Evolutionary conservation across 257 asterid genomes (phyloP).

Genomic region (Solanum rostratum): DNA sequence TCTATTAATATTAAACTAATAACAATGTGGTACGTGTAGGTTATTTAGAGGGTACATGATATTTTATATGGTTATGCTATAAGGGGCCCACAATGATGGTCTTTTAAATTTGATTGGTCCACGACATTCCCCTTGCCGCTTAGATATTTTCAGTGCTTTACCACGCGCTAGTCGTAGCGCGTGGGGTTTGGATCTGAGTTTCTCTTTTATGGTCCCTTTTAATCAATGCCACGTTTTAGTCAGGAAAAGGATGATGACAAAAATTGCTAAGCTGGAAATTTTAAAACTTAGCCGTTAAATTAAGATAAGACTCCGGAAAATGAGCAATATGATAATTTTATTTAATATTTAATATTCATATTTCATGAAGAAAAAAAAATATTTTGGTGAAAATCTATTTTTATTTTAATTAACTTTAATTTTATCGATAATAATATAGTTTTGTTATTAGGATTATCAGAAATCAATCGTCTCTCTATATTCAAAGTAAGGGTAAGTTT

Average conservation of each 20-base stretch:
- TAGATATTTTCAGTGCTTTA: conserved; percentile 4
- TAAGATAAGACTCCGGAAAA: not conserved
- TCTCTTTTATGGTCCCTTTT: not conserved
- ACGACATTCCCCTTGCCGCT: not conserved
- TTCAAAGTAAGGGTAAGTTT: too few species aligned
- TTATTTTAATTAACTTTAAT: too few species aligned
- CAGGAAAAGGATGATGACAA: not conserved
- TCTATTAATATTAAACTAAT: not conserved
- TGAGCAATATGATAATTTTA: not conserved
- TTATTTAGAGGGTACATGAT: conserved; percentile 1
- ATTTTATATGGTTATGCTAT: conserved; percentile 7
- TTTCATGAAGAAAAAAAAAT: not conserved
- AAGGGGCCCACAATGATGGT: not conserved
- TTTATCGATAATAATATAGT: too few species aligned
- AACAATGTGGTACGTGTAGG: conserved; percentile 20
- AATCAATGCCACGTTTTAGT: not conserved
- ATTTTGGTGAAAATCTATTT: too few species aligned
- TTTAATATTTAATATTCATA: not conserved
- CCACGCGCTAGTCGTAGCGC: not conserved
- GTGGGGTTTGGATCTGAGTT: not conserved
- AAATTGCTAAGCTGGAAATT: not conserved
- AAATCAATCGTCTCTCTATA: too few species aligned
- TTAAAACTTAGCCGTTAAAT: not conserved
- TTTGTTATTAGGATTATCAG: too few species aligned
- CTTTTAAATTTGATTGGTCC: not conserved